These are phyloP conservation scores for Salinomyces thailandicus DNA, from an alignment of 2,329 filamentous ascomycete genomes.

Conservation along the genomic window DNA sequence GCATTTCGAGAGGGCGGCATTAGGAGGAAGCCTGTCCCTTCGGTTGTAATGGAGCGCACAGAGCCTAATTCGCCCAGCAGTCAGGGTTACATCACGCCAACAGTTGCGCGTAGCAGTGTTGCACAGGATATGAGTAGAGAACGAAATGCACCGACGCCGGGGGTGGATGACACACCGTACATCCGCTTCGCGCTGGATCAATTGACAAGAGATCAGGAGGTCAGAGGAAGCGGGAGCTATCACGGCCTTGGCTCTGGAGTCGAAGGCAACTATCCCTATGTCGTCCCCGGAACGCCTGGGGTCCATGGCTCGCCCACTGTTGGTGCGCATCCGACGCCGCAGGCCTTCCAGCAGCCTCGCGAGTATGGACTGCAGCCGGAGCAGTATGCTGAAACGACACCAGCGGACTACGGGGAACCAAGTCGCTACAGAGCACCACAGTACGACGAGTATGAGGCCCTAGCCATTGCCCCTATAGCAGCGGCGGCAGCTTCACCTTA, in stretches of 20 bases:
- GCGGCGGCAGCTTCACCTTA: not conserved
- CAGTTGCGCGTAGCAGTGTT: slow-evolving; percentile 21
- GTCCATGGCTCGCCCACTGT: too few relatives aligned
- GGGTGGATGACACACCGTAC: slow-evolving; percentile 74
- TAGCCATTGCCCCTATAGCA: not conserved
- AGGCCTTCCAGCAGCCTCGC: not conserved
- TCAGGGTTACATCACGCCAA: slow-evolving; percentile 9
- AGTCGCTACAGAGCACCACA: not conserved
- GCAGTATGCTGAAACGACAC: not conserved
- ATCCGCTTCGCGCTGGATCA: slow-evolving; percentile 85
- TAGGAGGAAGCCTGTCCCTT: slow-evolving; percentile 26
- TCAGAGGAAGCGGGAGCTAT: slow-evolving; percentile 44
- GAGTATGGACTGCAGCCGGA: not conserved
- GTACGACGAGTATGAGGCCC: not conserved
- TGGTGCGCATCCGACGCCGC: not conserved
- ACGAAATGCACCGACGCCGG: slow-evolving; percentile 52
- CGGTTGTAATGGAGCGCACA: slow-evolving; percentile 20
- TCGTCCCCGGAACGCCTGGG: slow-evolving; percentile 3
- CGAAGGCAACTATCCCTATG: slow-evolving; percentile 15
- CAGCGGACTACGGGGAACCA: not conserved
- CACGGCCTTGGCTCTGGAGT: slow-evolving; percentile 23
- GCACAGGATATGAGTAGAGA: slow-evolving; percentile 22
- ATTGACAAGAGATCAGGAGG: slow-evolving; percentile 63
- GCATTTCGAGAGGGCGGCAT: slow-evolving; percentile 16
- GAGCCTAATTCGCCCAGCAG: slow-evolving; percentile 1